A percentile compares a stretch with the other conserved stretches of the same genome.
Evolutionary conservation across 805 yeast species (phyloP).

Genomic region (Kodamaea kakaduensis): DNA sequence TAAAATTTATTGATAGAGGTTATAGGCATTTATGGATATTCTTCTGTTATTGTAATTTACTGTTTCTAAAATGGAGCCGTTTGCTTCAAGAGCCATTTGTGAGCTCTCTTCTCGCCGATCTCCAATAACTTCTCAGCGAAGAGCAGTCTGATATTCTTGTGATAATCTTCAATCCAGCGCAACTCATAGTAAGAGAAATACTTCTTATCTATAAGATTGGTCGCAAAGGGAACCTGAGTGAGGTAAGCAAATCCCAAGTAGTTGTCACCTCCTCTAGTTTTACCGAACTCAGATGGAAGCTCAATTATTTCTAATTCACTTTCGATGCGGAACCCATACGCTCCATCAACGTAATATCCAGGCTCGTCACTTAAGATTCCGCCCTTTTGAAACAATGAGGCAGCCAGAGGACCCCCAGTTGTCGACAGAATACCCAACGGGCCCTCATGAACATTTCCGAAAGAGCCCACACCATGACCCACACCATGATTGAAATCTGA

Average conservation of each 20-base stretch:
- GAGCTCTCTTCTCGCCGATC: slow-evolving; percentile 53
- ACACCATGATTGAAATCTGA: slow-evolving; percentile 91
- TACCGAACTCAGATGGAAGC: slow-evolving; percentile 34
- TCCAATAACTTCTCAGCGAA: slow-evolving; percentile 42
- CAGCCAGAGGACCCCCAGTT: slow-evolving; percentile 47
- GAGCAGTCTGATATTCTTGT: slow-evolving; percentile 29
- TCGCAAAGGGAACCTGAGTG: slow-evolving; percentile 40
- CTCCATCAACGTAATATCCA: slow-evolving; percentile 87
- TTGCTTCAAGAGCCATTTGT: slow-evolving; percentile 69
- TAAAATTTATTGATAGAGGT: neutral
- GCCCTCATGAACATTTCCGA: slow-evolving; percentile 88
- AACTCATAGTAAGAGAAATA: slow-evolving; percentile 28
- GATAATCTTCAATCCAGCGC: slow-evolving; percentile 39
- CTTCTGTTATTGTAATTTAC: slow-evolving; percentile 5
- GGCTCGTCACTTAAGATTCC: slow-evolving; percentile 89
- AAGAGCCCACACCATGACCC: slow-evolving; percentile 96
- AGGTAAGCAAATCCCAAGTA: slow-evolving; percentile 38
- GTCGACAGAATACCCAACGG: slow-evolving; percentile 77
- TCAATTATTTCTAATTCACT: slow-evolving; percentile 66
- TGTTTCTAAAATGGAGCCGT: slow-evolving; percentile 27
- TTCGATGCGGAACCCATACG: slow-evolving; percentile 86
- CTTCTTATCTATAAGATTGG: slow-evolving; percentile 31
- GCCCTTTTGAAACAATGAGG: slow-evolving; percentile 47
- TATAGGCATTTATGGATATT: neutral
- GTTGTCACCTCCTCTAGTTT: slow-evolving; percentile 27